Base-by-base conservation (phyloP, 805 yeast genomes). In the Naumovozyma dairenensis region DNA sequence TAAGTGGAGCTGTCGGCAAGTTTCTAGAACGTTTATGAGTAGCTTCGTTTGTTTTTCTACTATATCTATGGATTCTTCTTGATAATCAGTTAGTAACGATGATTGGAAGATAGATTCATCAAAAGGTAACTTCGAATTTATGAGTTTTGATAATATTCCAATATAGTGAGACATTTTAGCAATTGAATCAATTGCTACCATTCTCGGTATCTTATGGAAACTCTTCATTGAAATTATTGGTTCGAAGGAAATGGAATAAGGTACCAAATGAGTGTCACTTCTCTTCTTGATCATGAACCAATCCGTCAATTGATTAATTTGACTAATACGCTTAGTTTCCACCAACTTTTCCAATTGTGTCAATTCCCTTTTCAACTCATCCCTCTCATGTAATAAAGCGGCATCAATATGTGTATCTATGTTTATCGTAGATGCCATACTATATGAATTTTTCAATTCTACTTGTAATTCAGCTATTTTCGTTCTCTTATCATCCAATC, bases 191-290 rank as follows among this genome's bases (percentile, higher is more conserved):
- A 42, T 40, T 6, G 43, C 39, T 9, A 48, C 44, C 8, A 31
- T 21, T 5, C 40, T 40, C 10, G 52, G 49, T 16, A 49, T 32
- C 13, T 37, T 37, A 31, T 38, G 37, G 19, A 46, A 39, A 16
- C 40, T 46, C 15, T 43, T 46, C 16, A 49, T 35, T 8, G 51
- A 48, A 9, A 49, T 31, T 12, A 49, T 38, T 4, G 53, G 53
- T 21, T 44, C 41, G 28, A 49, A 49, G 4, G 44, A 38, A 5
- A 49, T 31, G 2, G 53, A 38, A 32, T 36, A 49, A 6, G 52
- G 48, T 17, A 48, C 36, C 13, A 43, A 44, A 28, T 44, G 40
- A 9, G 48, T 39, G 13, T 24, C 26, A 18, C 44, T 44, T 12
- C 46, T 21, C 25, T 42, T 42, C 10, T 43, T 38, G 12, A 49